Evolutionary conservation across 2,329 filamentous ascomycete genomes (phyloP), one percentile per base, ranked within the genome.

Genomic region (Epichloe sylvatica): DNA sequence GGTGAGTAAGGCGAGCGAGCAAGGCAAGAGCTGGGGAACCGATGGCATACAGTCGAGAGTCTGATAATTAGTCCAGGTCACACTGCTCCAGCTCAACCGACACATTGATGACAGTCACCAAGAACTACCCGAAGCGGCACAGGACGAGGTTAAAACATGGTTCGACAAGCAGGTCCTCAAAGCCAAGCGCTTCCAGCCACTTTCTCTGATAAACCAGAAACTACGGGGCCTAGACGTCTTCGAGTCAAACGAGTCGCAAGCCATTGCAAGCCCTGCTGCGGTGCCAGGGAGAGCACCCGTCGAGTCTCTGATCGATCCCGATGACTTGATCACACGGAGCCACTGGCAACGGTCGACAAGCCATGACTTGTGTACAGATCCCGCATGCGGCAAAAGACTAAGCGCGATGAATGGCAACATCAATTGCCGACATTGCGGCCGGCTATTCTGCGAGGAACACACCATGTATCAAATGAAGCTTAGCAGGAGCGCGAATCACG

Each of bases 381-480:
- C 90, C 0, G 74, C 83, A 19, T 98, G 92, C 59, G 86, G 81
- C 33, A 86, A 85, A 64, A 77, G 81, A 25, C 70, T 98, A 5
- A 89, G 88, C 0, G 76, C 84, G 3, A 76, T 85, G 6, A 90
- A 85, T 59, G 88, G 89, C 17, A 89, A 77, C 59, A 82, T 98
- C 59, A 96, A 98, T 64, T 98, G 92, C 66, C 78, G 92, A 54
- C 88, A 90, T 54, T 98, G 92, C 60, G 92, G 92, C 6, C 83
- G 84, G 58, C 70, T 98, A 39, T 98, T 97, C 63, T 98, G 92
- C 66, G 92, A 97, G 62, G 86, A 91, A 58, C 92, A 98, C 64
- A 97, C 92, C 47, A 95, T 98, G 90, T 98, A 97, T 62, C 91
- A 98, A 70, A 97, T 97, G 86, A 96, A 94, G 71, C 74, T 98